Conservation (phyloP, 2,329 filamentous ascomycete genomes). For the Arthrobotrys musiformis region DNA sequence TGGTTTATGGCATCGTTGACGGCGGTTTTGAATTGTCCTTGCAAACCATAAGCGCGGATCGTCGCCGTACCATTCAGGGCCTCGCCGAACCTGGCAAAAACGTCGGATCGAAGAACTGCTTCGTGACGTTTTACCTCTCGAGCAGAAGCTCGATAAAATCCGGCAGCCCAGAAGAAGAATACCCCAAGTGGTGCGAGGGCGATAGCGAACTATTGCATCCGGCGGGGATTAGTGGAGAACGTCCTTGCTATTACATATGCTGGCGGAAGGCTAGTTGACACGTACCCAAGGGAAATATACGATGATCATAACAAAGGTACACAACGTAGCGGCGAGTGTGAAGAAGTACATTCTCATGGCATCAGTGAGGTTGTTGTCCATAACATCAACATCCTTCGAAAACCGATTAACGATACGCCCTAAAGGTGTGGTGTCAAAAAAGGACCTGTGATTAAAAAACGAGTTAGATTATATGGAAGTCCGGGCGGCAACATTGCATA, state of each 20-base stretch:
- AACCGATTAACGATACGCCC: conserved; percentile 97
- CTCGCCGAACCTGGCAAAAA: conserved; percentile 92
- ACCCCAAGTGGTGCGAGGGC: conserved; percentile 76
- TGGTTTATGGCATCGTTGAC: conserved; percentile 81
- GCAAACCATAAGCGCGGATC: conserved; percentile 88
- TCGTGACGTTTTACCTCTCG: conserved; percentile 96
- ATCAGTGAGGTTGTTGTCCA: conserved; percentile 92
- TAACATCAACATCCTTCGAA: conserved; percentile 92
- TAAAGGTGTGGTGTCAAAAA: conserved; percentile 96
- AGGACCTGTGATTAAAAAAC: conserved; percentile 77
- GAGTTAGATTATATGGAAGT: conserved; percentile 75
- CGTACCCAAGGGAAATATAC: conserved; percentile 83
- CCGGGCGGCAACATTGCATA: too few relatives aligned
- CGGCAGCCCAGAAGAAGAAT: conserved; percentile 82
- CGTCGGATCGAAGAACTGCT: conserved; percentile 82
- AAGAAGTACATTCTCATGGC: conserved; percentile 96
- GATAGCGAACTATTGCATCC: conserved; percentile 86
- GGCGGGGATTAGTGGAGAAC: conserved; percentile 80
- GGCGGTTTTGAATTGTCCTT: conserved; percentile 76
- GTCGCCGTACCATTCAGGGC: conserved; percentile 83
- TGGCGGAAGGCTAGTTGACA: conserved; percentile 96
- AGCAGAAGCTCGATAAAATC: conserved; percentile 89
- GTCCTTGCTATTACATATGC: conserved; percentile 72
- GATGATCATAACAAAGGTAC: conserved; percentile 81
- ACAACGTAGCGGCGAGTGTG: conserved; percentile 83